Conservation (phyloP, 805 yeast species). For the Teunomyces tritomae region DNA sequence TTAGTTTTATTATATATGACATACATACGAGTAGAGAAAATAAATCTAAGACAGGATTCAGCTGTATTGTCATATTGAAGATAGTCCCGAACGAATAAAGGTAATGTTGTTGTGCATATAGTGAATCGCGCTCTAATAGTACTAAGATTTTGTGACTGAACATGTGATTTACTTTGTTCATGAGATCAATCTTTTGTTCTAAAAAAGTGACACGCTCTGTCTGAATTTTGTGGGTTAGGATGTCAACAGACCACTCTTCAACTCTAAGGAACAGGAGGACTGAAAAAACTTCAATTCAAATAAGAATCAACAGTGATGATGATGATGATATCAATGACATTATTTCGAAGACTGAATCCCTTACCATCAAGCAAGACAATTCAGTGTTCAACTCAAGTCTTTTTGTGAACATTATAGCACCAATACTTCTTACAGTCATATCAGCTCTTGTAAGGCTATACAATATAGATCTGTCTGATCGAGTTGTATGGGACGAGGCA, state of each 20-base stretch:
- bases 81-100: too few relatives aligned
- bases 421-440: conserved; percentile 10
- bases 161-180: too few relatives aligned
- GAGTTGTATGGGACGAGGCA: conserved; percentile 87
- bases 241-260: neutral
- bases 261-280: neutral
- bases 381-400: neutral
- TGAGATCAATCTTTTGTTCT: neutral
- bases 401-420: conserved; percentile 5
- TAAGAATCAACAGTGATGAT: neutral
- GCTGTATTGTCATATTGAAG: too few relatives aligned
- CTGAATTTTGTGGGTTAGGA: neutral
- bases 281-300: neutral
- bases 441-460: conserved; percentile 49
- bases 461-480: conserved; percentile 52
- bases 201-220: neutral
- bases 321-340: conserved; percentile 10
- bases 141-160: too few relatives aligned
- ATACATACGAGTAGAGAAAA: neutral
- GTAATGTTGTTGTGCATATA: too few relatives aligned
- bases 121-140: too few relatives aligned
- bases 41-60: too few relatives aligned
- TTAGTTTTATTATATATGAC: conserved; percentile 2
- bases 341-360: conserved; percentile 11
- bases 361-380: conserved; percentile 3